Conservation (phyloP, 129 eudicot genomes). For the Saussurea involucrata region DNA sequence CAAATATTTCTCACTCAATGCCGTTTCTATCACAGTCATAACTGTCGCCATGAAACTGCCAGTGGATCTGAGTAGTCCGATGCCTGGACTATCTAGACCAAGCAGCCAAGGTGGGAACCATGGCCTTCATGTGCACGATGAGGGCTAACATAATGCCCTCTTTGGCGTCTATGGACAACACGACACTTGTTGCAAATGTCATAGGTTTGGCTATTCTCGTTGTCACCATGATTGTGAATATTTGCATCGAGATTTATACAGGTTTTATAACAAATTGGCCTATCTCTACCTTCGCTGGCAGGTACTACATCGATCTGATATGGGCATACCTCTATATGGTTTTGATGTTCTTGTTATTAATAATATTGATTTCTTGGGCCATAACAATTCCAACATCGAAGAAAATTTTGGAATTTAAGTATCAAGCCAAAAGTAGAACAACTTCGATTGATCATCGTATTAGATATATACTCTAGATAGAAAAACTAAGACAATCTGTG, state of each 20-base stretch:
- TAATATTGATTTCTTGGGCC: slow-evolving; percentile 24
- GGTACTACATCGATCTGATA: background rate
- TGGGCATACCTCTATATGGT: background rate
- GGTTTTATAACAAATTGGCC: background rate
- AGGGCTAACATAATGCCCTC: slow-evolving; percentile 23
- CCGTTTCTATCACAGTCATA: slow-evolving; percentile 1
- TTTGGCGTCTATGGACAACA: slow-evolving; percentile 27
- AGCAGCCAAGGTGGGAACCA: background rate
- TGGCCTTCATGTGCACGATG: background rate
- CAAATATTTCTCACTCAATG: slow-evolving; percentile 13
- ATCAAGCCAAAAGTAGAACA: slow-evolving; percentile 6
- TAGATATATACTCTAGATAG: background rate
- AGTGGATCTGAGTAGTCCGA: slow-evolving; percentile 5
- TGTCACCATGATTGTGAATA: slow-evolving; percentile 21
- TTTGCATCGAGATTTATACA: slow-evolving; percentile 23
- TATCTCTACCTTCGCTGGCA: background rate
- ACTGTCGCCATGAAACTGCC: slow-evolving; percentile 6
- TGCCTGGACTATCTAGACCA: background rate
- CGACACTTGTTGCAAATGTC: slow-evolving; percentile 13
- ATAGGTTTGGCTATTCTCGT: slow-evolving; percentile 27
- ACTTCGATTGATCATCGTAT: background rate
- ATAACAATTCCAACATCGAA: slow-evolving; percentile 20
- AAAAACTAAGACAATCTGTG: background rate
- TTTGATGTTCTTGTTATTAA: slow-evolving; percentile 21
- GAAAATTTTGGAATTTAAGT: slow-evolving; percentile 21